phyloP scores from a whole-genome alignment of 331 rosid species.

The Acacia concinna region DNA sequence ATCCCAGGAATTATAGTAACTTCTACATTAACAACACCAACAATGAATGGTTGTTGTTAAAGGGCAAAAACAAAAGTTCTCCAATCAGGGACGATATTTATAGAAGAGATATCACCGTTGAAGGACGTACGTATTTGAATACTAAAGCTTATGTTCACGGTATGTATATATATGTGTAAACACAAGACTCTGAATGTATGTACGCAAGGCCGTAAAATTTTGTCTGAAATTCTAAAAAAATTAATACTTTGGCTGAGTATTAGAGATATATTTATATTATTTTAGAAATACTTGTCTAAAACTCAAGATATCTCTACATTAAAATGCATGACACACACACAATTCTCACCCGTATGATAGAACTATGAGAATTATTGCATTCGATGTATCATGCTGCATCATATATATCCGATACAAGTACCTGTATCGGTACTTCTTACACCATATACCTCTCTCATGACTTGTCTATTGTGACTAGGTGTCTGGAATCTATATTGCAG shows the following conservation, averaged over 20 bases:
- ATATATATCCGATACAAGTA: neutral
- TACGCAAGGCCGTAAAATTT: neutral
- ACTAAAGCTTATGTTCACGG: neutral
- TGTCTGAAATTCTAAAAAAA: neutral
- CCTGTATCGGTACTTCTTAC: neutral
- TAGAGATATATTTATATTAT: neutral
- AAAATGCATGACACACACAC: neutral
- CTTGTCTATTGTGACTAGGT: neutral
- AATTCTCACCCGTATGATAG: too few relatives aligned
- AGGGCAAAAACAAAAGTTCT: neutral
- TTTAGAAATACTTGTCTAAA: neutral
- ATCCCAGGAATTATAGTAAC: neutral
- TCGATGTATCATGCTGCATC: neutral
- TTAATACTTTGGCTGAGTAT: neutral
- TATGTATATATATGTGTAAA: neutral
- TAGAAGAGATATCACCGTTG: neutral
- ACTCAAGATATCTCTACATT: neutral
- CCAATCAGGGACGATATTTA: neutral
- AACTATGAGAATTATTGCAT: neutral
- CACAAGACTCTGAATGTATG: neutral
- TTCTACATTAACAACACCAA: neutral
- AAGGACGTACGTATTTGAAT: neutral
- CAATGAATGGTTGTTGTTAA: neutral
- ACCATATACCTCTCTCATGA: neutral
- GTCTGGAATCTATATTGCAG: neutral